Evolutionary conservation across 257 asterid species (phyloP).

Genomic region (Solanum lycopersicoides): DNA sequence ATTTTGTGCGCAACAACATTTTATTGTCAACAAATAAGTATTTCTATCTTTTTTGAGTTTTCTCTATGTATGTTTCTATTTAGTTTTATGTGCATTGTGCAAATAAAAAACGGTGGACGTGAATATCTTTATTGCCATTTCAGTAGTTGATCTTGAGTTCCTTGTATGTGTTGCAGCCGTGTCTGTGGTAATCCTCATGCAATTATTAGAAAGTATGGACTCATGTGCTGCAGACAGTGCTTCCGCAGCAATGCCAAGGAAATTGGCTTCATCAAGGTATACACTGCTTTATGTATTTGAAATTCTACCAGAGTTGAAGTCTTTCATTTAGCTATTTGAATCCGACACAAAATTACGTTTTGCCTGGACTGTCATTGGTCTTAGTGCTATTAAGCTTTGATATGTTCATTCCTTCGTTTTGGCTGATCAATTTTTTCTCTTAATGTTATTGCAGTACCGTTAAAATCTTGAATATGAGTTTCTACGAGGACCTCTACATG

Average conservation of each 20-base stretch:
- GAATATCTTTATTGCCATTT: neutral
- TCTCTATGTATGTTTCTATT: neutral
- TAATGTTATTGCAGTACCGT: neutral
- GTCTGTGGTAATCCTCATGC: slow-evolving; percentile 12
- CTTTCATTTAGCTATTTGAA: neutral
- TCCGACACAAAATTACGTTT: neutral
- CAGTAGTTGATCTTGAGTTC: neutral
- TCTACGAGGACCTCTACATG: neutral
- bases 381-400: neutral
- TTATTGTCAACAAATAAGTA: neutral
- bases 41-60: neutral
- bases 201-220: slow-evolving; percentile 9
- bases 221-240: slow-evolving; percentile 16
- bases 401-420: neutral
- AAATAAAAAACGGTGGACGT: neutral
- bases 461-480: neutral
- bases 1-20: neutral
- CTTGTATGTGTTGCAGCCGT: neutral
- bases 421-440: neutral
- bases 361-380: neutral
- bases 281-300: neutral
- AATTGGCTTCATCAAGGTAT: slow-evolving; percentile 12
- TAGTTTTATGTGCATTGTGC: neutral
- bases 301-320: neutral
- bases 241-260: slow-evolving; percentile 15